Base-by-base conservation (phyloP, 768 basidiomycete species). In the Bullera alba region DNA sequence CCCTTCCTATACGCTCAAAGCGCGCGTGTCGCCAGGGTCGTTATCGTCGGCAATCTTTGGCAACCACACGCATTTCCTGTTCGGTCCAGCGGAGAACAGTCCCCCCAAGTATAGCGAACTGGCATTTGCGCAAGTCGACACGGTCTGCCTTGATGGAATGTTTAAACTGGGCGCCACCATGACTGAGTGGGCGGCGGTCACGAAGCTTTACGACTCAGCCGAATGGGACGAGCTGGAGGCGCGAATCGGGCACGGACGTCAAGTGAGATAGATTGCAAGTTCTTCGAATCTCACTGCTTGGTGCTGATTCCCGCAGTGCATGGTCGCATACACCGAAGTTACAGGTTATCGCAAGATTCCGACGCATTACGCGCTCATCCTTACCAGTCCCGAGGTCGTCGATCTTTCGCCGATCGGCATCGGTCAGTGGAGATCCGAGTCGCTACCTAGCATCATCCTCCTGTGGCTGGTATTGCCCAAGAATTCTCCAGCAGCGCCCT, bases 301-400 rank as follows among this genome's bases (percentile, higher is more conserved):
- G 17, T 35, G 12, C 45, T 52, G 44, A 52, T 28, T 10, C 14
- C 12, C 21, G 16, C 16, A 58, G 53, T 47, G 50, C 3, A 55
- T 29, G 19, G 57, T 52, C 0, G 19, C 32, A 12, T 59, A 59
- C 32, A 45, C 42, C 17, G 57, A 59, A 21, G 12, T 29, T 25
- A 28, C 57, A 48, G 12, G 15, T 51, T n/a, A n/a, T n/a, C n/a
- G n/a, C n/a, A 16, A 19, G 29, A 5, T 15, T 25, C 17, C 42
- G 10, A n/a, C n/a, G 16, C 57, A 59, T 34, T 48, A 48, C 23
- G 53, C 57, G 15, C 16, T 59, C 25, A 36, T 59, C 10, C 21
- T 59, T 36, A 42, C 35, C 22, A 4, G 17, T 5, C 27, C 42
- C 5, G 14, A 30, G 22, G 37, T 36, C 10, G 37, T 59, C 15